A percentile compares a stretch with the other conserved stretches of the same genome.
phyloP scores from a whole-genome alignment of 805 yeast genomes.

The Candida incommunis region DNA sequence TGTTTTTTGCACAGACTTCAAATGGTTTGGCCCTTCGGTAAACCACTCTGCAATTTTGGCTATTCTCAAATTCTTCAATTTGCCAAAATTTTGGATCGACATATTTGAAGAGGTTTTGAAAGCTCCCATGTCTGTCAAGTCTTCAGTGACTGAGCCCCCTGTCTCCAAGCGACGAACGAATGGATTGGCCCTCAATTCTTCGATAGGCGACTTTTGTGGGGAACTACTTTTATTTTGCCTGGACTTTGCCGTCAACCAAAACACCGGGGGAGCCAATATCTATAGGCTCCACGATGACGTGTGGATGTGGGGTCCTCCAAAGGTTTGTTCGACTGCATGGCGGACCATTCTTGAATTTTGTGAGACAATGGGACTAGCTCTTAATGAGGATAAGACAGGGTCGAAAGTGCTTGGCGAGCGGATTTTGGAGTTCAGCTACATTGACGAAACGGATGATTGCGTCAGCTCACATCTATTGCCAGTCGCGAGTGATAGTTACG shows the following conservation, averaged over 20 bases:
- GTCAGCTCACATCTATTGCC: not conserved
- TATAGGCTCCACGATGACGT: slow-evolving; percentile 2
- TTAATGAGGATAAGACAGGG: slow-evolving; percentile 3
- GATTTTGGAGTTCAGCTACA: not conserved
- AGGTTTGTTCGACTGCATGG: not conserved
- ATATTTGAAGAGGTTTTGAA: not conserved
- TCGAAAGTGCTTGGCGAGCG: not conserved
- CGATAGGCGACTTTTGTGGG: not conserved
- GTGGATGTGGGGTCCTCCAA: slow-evolving; percentile 1
- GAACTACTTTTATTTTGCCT: slow-evolving; percentile 2
- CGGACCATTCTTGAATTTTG: not conserved
- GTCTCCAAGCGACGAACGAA: not conserved
- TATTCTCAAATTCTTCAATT: not conserved
- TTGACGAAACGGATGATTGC: not conserved
- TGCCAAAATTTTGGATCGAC: slow-evolving; percentile 1
- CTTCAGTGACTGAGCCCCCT: not conserved
- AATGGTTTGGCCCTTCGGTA: slow-evolving; percentile 5
- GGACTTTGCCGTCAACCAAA: slow-evolving; percentile 1
- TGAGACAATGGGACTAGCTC: not conserved
- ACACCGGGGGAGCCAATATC: not conserved
- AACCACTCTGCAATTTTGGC: slow-evolving; percentile 1
- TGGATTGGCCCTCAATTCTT: not conserved
- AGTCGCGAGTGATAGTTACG: not conserved
- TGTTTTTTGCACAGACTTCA: slow-evolving; percentile 3
- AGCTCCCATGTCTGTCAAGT: not conserved